Evolutionary conservation across 1,284 basidiomycete genomes (phyloP).

Genomic region (Puccinia coronata): DNA sequence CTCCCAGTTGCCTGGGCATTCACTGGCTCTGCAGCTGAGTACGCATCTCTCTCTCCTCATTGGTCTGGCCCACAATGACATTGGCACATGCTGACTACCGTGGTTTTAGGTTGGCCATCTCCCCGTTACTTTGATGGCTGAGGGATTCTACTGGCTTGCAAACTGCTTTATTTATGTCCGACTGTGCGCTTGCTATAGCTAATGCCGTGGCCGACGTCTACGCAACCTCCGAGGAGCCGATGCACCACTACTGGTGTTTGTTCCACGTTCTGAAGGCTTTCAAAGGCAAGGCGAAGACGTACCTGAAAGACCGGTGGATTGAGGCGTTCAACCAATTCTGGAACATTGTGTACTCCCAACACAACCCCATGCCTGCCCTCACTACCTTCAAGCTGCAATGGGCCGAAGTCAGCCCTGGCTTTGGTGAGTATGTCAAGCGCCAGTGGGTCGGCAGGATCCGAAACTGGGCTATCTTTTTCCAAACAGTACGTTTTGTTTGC

Average conservation of each 20-base stretch:
- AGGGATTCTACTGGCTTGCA: background rate
- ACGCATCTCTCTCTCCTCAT: background rate
- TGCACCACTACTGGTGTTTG: background rate
- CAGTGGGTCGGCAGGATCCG: background rate
- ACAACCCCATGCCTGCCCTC: background rate
- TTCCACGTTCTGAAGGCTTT: constrained; percentile 10
- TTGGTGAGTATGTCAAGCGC: background rate
- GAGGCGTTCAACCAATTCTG: background rate
- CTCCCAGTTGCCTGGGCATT: background rate
- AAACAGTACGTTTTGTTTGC: background rate
- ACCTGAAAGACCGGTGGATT: background rate
- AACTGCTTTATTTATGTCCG: background rate
- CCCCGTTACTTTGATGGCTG: background rate
- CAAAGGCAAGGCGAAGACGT: background rate
- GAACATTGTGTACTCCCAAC: background rate
- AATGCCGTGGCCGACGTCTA: background rate
- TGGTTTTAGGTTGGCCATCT: no score
- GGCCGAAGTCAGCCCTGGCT: background rate
- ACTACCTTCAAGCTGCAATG: background rate
- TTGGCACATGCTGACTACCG: background rate
- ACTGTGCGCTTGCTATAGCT: background rate
- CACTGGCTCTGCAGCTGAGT: background rate
- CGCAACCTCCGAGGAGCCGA: background rate
- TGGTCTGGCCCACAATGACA: background rate
- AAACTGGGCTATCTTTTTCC: constrained; percentile 3